A percentile compares a stretch with the other conserved stretches of the same genome.
phyloP scores from a whole-genome alignment of 345 rosid species.

The Orychophragmus violaceus region DNA sequence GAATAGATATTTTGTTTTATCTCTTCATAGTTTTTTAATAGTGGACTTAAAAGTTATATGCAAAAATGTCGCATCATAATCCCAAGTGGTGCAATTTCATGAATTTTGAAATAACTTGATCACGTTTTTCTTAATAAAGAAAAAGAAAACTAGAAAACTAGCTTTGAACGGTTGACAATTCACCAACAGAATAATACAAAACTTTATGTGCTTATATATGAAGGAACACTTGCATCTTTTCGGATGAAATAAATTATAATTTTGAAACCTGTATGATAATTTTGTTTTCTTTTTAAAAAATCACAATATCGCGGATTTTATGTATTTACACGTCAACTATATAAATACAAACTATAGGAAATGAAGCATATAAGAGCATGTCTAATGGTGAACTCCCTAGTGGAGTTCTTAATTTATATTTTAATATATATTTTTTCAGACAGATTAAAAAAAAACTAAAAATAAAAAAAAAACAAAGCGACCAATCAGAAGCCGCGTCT shows the following conservation, averaged over 20 bases:
- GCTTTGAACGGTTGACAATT: not conserved
- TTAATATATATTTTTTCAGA: no score
- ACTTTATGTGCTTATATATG: not conserved
- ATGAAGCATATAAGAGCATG: not conserved
- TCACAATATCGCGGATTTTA: not conserved
- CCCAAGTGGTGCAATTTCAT: constrained; percentile 21
- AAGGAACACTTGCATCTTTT: not conserved
- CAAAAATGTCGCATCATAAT: constrained; percentile 21
- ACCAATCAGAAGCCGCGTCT: no score
- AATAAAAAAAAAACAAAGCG: no score
- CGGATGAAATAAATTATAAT: not conserved
- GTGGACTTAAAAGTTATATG: not conserved
- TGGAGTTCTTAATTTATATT: no score
- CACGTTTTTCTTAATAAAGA: not conserved
- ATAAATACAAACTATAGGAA: not conserved
- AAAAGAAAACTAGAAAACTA: not conserved
- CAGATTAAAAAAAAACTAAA: no score
- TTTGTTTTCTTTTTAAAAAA: not conserved
- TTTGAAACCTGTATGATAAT: not conserved
- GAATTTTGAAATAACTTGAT: constrained; percentile 3
- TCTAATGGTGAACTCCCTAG: no score
- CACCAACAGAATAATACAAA: constrained; percentile 2
- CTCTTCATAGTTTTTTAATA: not conserved
- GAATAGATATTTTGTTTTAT: not conserved
- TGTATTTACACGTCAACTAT: not conserved